Base-by-base conservation (phyloP, 495 filamentous ascomycete genomes). In the Xylaria nigripes region DNA sequence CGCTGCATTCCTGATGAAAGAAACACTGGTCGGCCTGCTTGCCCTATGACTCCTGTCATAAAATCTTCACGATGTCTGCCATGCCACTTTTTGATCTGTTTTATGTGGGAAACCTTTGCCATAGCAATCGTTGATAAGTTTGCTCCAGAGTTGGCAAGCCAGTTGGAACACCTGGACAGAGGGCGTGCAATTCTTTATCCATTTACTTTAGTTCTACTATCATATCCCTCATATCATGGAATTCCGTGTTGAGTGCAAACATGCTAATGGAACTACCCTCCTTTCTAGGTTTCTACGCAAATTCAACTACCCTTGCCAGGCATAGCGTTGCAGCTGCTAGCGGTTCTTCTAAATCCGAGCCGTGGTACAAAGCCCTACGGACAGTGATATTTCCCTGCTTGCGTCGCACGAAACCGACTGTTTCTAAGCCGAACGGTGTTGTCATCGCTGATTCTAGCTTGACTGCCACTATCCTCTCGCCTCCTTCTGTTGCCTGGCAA, bases 331-430 rank as follows among this genome's bases (percentile, higher is more conserved):
- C 45, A 54, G 42, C 59, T 52, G 36, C 50, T 21, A n/a, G 19
- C 13, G 32, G 29, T 42, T 46, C 48, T 51, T 15, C 34, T 24
- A 44, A 30, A n/a, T 34, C 58, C 24, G 49, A 57, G 54, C 58
- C 56, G 51, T 63, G 65, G 58, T 48, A 61, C 42, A 54, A 55
- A 50, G 41, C 49, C 15, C 60, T 53, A 58, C 55, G 53, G 46
- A 65, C 56, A 47, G 58, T 34, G 49, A 50, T 62, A 58, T 68
- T 63, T 40, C 59, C 63, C 52, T 66, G 60, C 53, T 57, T 66
- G 27, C 50, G 60, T 57, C 61, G 46, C 54, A 43, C 54, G 25
- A 53, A 56, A 63, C 40, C 48, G 44, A 30, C 36, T 48, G n/a
- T 41, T 27, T 55, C 64, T 64, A 61, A 61, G 38, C 54, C 54